Evolutionary conservation across 73 alveolate genomes (phyloP).

Genomic region (Tetrahymena malaccensis): DNA sequence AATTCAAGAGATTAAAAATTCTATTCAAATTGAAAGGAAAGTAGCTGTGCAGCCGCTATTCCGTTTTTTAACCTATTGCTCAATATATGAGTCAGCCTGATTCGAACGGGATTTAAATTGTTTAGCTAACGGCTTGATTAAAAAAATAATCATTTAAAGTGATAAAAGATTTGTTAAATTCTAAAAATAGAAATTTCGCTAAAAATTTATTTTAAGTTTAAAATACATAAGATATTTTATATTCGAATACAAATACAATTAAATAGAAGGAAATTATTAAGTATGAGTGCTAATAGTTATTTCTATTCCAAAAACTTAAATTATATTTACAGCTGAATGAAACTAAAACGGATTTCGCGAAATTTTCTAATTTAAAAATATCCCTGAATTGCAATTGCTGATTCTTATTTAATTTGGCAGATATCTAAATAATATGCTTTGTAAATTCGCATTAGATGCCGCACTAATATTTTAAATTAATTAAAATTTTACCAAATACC

Average conservation of each 20-base stretch:
- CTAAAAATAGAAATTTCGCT: not conserved
- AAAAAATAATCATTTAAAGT: too few species aligned
- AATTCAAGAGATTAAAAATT: not conserved
- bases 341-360: not conserved
- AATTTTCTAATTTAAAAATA: not conserved
- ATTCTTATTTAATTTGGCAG: not conserved
- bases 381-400: not conserved
- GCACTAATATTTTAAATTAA: not conserved
- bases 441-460: not conserved
- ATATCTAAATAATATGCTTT: not conserved
- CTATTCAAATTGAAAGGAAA: not conserved
- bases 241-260: too few species aligned
- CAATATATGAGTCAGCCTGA: not conserved
- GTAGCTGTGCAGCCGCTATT: not conserved
- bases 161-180: too few species aligned
- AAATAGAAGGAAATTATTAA: not conserved
- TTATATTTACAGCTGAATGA: not conserved
- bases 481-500: not conserved
- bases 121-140: not conserved
- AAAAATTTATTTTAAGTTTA: too few species aligned
- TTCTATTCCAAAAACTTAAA: not conserved
- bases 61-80: not conserved
- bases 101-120: not conserved
- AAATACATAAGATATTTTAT: too few species aligned
- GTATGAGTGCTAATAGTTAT: too few species aligned